Base-by-base conservation (phyloP, 352 stramenopile species). In the Aphanomyces invadans region DNA sequence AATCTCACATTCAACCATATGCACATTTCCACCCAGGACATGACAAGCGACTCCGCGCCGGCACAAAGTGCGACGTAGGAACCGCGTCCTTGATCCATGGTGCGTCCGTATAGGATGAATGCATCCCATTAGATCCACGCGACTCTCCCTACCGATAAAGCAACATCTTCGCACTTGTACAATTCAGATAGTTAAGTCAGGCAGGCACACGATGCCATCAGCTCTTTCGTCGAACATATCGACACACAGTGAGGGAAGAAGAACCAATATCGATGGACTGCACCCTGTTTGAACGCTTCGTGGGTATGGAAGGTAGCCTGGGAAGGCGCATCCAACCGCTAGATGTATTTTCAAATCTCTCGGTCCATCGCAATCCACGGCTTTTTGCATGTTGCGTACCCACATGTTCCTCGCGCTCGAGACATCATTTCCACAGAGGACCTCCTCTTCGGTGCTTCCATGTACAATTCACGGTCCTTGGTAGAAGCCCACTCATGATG, bases 401-500 rank as follows among this genome's bases (percentile, higher is more conserved):
- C 97, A 99, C 23, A 99, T 76, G 76, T 99, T 99, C 73, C 96
- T 97, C 48, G 94, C 94, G 66, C 95, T 93, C 12, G 95, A 79
- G 70, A 99, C 84, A 28, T 82, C 85, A 59, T 96, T 96, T 73
- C 95, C 83, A 59, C 84, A 85, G 0, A 89, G 97, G 70, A 91
- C 97, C 74, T 97, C 92, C 75, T 98, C 98, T 65, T 92, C 93
- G 11, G 97, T 90, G 62, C 83, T 98, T 46, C 97, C 75, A 99
- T 95, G 66, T 96, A 97, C 21, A 99, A 79, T 73, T 98, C 88
- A 29, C 83, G 92, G 76, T 99, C 92, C 77, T 99, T 99, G 64
- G 98, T 92, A 0, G 96, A 99, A 3, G 95, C 90, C 97, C 97
- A 99, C 79, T 99, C 97, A 77, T 94, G 96, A 77, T 94, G 96